Evolutionary conservation across 305 asterid species (phyloP).

Genomic region (Fraxinus latifolia): DNA sequence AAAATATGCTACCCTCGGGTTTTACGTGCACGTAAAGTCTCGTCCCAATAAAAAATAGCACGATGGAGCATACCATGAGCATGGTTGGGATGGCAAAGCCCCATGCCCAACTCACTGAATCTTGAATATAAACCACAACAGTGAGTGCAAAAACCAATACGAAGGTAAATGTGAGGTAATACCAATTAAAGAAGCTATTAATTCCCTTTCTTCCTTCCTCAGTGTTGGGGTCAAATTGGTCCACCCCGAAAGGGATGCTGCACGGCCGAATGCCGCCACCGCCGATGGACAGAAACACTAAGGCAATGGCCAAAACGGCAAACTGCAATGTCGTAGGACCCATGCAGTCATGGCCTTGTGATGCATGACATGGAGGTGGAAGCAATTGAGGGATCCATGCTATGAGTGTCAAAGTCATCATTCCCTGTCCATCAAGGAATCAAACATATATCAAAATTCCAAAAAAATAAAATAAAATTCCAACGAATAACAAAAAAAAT

Average conservation of each 20-base stretch:
- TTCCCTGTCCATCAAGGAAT: constrained; percentile 52
- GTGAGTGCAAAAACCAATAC: constrained; percentile 58
- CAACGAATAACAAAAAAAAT: neutral
- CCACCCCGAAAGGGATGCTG: constrained; percentile 86
- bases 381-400: constrained; percentile 60
- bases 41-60: constrained; percentile 55
- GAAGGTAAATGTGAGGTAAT: constrained; percentile 66
- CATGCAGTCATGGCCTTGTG: constrained; percentile 41
- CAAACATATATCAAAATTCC: neutral
- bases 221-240: constrained; percentile 65
- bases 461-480: neutral
- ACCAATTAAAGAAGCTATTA: constrained; percentile 84
- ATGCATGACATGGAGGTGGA: constrained; percentile 56
- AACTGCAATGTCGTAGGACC: constrained; percentile 59
- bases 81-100: constrained; percentile 60
- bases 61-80: constrained; percentile 53
- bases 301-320: constrained; percentile 40
- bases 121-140: constrained; percentile 68
- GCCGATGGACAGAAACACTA: constrained; percentile 55
- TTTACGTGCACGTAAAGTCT: constrained; percentile 52
- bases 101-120: constrained; percentile 57
- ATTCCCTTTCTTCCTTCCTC: constrained; percentile 70
- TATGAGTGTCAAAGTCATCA: constrained; percentile 66
- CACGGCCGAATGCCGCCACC: constrained; percentile 85
- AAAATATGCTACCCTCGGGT: constrained; percentile 76